Evolutionary conservation across 441 rosid species (phyloP), one percentile per base, ranked within the genome.

Genomic region (Macaranga tanarius): DNA sequence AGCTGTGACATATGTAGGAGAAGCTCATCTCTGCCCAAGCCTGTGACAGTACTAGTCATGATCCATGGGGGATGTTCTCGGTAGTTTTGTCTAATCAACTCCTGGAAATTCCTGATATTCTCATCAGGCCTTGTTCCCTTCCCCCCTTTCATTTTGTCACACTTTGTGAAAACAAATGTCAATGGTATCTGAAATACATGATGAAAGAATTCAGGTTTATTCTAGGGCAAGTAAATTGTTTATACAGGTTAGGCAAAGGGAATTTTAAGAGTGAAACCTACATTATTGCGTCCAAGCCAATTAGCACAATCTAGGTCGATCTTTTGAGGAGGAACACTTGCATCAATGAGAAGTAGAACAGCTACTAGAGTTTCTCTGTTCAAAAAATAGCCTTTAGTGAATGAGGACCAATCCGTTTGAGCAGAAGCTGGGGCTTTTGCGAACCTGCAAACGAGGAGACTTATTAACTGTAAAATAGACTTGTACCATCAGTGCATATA

Each of bases 211-310:
- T 8, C 7, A 50, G 12, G 22, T 52, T 71, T 52, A 9, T 26
- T 12, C 51, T 57, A 45, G 42, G 11, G 23, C n/a, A 50, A 42
- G 26, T 65, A 58, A 55, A 38, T 42, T 31, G 65, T 34, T 28
- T 61, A 73, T 15, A 23, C 23, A 7, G 44, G 42, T 51, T 20
- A 68, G 31, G 16, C 2, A 16, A 34, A 59, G 5, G 20, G 8
- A 10, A 51, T 16, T 28, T 44, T 31, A 71, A 58, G 65, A 51
- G 65, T 26, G 70, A 68, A 65, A 45, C 80, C 10, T 80, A 89
- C 98, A 52, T 90, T 83, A 82, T 89, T 90, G 78, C 92, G 93
- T 52, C 92, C 92, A 69, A 94, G 97, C 99, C 99, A 94, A 84
- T 85, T 88, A 12, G 92, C 97, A 70, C 95, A 94, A 77, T 94